Conservation (phyloP, 1,284 basidiomycete genomes). For the Microbotryum saponariae region DNA sequence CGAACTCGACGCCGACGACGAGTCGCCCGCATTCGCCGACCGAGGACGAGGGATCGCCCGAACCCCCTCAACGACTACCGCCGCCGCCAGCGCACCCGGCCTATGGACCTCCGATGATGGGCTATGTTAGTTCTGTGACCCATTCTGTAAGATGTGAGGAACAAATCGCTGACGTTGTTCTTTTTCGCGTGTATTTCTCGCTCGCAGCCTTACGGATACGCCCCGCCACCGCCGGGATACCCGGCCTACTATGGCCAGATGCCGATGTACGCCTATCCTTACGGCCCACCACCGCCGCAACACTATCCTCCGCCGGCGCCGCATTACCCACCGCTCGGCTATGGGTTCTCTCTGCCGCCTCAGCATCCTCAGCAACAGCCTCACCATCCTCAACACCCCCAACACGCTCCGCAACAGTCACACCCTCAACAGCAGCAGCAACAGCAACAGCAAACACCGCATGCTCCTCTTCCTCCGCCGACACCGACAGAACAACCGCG, state of each 20-base stretch:
- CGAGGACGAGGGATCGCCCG: slow-evolving; percentile 7
- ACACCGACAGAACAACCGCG: slow-evolving; percentile 8
- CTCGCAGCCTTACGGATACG: slow-evolving; percentile 22
- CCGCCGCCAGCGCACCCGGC: slow-evolving; percentile 1
- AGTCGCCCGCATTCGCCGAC: neutral
- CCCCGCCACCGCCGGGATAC: slow-evolving; percentile 29
- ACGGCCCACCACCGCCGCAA: slow-evolving; percentile 16
- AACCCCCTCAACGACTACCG: slow-evolving; percentile 4
- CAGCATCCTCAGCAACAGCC: slow-evolving; percentile 1
- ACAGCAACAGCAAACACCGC: neutral
- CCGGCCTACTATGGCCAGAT: slow-evolving; percentile 30
- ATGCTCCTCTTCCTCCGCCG: slow-evolving; percentile 1
- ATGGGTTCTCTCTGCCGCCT: slow-evolving; percentile 18
- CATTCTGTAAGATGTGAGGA: neutral
- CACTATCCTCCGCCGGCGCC: slow-evolving; percentile 12
- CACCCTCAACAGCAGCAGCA: slow-evolving; percentile 8
- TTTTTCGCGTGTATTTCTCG: neutral
- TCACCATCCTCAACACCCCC: slow-evolving; percentile 17
- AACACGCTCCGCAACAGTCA: slow-evolving; percentile 8
- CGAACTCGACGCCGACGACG: neutral
- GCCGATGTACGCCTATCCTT: slow-evolving; percentile 25
- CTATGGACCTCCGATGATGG: slow-evolving; percentile 28
- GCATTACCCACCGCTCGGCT: slow-evolving; percentile 6
- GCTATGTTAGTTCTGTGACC: slow-evolving; percentile 17
- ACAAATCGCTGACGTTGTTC: neutral